Conservation (phyloP, 352 stramenopile species). For the Blastocystis sp. region DNA sequence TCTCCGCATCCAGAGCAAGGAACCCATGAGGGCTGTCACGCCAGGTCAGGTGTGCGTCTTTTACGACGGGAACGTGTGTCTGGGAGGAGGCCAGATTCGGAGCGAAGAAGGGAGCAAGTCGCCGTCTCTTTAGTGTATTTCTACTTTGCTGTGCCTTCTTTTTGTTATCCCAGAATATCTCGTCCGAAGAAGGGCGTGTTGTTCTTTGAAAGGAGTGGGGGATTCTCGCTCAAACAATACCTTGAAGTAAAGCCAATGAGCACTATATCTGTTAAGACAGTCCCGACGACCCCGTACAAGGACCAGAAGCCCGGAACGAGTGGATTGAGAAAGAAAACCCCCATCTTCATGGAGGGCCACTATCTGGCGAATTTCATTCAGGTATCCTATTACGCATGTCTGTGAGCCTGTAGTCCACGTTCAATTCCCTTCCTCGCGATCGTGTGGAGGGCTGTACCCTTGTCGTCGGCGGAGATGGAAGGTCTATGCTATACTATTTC, state of each 20-base stretch:
- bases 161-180: too few species aligned
- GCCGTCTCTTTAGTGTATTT: too few species aligned
- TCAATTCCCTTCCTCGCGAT: constrained; percentile 88
- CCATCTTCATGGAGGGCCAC: constrained; percentile 92
- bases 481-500: constrained; percentile 79
- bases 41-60: constrained; percentile 82
- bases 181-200: too few species aligned
- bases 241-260: not conserved
- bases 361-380: constrained; percentile 96
- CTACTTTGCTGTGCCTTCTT: too few species aligned
- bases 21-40: constrained; percentile 80
- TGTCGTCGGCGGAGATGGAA: constrained; percentile 90
- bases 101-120: too few species aligned
- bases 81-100: constrained; percentile 70
- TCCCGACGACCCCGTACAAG: constrained; percentile 72
- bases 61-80: constrained; percentile 77
- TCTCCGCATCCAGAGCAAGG: constrained; percentile 79
- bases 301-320: constrained; percentile 85
- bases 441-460: constrained; percentile 89
- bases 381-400: not conserved
- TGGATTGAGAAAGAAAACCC: constrained; percentile 96
- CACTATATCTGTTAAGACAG: constrained; percentile 49
- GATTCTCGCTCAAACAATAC: not conserved
- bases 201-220: too few species aligned
- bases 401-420: constrained; percentile 83